A percentile compares a stretch with the other conserved stretches of the same genome.
Conservation (phyloP, 2,329 filamentous ascomycete genomes). For the Aspergillus neotritici region DNA sequence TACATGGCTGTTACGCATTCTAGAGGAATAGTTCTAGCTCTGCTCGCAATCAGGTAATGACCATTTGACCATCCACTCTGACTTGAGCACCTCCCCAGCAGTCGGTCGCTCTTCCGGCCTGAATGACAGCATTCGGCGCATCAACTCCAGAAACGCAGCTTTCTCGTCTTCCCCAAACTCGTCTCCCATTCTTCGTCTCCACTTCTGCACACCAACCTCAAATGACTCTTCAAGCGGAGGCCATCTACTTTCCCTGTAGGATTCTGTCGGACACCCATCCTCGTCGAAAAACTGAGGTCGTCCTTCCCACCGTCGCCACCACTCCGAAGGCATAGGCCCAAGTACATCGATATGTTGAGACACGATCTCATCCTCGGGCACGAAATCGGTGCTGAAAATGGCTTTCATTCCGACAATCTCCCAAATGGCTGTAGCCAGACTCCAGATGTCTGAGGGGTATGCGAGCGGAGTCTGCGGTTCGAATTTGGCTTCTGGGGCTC, state of each 20-base stretch:
- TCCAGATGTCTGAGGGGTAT: constrained; percentile 26
- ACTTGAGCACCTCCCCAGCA: constrained; percentile 25
- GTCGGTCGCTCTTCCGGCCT: constrained; percentile 24
- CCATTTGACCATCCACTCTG: constrained; percentile 35
- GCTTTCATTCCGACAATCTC: constrained; percentile 25
- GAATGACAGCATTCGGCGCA: constrained; percentile 28
- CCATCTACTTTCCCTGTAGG: constrained; percentile 6
- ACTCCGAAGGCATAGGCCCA: constrained; percentile 15
- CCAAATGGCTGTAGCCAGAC: constrained; percentile 22
- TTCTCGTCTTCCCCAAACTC: constrained; percentile 19
- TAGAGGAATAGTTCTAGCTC: no score
- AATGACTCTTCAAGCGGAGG: constrained; percentile 6
- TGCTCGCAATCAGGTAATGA: constrained; percentile 15
- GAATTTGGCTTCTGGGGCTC: constrained; percentile 15
- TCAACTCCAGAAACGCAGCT: constrained; percentile 24
- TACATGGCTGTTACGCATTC: no score
- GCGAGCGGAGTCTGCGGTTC: constrained; percentile 11
- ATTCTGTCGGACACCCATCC: constrained; percentile 10
- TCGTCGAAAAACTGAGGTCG: constrained; percentile 12
- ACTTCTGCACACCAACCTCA: constrained; percentile 11
- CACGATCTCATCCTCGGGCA: constrained; percentile 13
- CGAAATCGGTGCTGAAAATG: constrained; percentile 15
- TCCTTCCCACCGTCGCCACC: constrained; percentile 15
- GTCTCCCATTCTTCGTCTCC: constrained; percentile 5
- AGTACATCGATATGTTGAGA: constrained; percentile 20